Base-by-base conservation (phyloP, 2,329 filamentous ascomycete species). In the Ceratocystis lukuohia region DNA sequence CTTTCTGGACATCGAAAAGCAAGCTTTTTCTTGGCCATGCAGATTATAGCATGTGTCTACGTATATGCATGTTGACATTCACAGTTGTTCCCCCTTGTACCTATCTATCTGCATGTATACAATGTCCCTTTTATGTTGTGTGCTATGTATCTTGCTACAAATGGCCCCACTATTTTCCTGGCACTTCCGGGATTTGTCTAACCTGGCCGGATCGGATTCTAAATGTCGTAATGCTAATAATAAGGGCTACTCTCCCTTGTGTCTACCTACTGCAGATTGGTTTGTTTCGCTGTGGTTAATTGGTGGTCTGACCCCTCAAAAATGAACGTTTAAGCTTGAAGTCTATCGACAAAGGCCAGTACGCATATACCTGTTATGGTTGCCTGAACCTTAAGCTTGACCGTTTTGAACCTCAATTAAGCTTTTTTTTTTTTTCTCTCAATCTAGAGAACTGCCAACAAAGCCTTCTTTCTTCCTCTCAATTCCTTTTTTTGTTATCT, bases 251-350 rank as follows among this genome's bases (percentile, higher is more conserved):
- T 48, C 20, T 48, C 7, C 15, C 20, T 7, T 3, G 20, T 8
- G 5, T 46, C 12, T 20, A 48, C 45, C 15, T 6, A 48, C 17
- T n/a, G 45, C 45, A 6, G 3, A 20, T n/a, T 17, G 17, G 5
- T 2, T 56, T 56, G 8, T 30, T 22, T 56, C 12, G 20, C 25
- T 4, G 12, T 56, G 22, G n/a, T 56, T 56, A 5, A 25, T 28
- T 56, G 4, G 12, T 25, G 6, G 20, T 6, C 5, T 4, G 6
- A 25, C 22, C 8, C 8, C 5, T 20, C 45, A 5, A 48, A 20
- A 20, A 48, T n/a, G 45, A 53, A 53, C 48, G 48, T 53, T 53
- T 53, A 53, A 53, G 48, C 48, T 53, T 53, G 48, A 53, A 53
- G 37, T 41, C 37, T 41, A 41, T 41, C 37, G 37, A 41, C 37